A percentile compares a stretch with the other conserved stretches of the same genome.
Conservation (phyloP, 805 yeast species). For the Cyberlindnera maritima region DNA sequence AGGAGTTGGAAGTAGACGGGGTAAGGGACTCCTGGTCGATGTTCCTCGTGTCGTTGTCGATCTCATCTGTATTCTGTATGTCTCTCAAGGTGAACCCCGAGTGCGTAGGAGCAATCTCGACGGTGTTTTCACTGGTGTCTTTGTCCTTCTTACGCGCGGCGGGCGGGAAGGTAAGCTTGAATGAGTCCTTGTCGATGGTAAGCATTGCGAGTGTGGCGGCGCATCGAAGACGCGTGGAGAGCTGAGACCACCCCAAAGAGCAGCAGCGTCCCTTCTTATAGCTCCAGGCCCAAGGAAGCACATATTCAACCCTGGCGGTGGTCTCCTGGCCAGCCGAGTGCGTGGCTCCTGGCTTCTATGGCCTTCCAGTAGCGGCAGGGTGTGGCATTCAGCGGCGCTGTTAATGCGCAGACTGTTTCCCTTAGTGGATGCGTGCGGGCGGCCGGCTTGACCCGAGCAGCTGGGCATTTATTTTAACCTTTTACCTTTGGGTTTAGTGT, state of each 20-base stretch:
- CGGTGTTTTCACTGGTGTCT: constrained; percentile 5
- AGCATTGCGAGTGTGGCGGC: background rate
- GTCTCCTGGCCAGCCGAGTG: too few species aligned
- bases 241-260: background rate
- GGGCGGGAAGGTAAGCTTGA: constrained; percentile 8
- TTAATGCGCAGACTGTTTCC: constrained; percentile 16
- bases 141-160: constrained; percentile 3
- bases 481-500: too few species aligned
- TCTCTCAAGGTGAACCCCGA: constrained; percentile 9
- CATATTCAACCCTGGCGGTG: too few species aligned
- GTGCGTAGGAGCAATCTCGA: constrained; percentile 8
- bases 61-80: background rate
- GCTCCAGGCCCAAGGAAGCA: too few species aligned
- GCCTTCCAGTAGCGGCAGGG: constrained; percentile 5
- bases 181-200: constrained; percentile 4
- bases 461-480: too few species aligned
- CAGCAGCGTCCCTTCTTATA: background rate
- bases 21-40: background rate
- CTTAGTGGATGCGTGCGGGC: constrained; percentile 7
- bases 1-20: constrained; percentile 1
- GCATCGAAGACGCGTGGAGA: background rate
- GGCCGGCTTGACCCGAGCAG: background rate
- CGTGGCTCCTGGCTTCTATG: background rate
- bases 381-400: constrained; percentile 3
- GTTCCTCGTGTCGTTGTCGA: background rate